Evolutionary conservation across 441 rosid genomes (phyloP).

Genomic region (Melastoma candidum): DNA sequence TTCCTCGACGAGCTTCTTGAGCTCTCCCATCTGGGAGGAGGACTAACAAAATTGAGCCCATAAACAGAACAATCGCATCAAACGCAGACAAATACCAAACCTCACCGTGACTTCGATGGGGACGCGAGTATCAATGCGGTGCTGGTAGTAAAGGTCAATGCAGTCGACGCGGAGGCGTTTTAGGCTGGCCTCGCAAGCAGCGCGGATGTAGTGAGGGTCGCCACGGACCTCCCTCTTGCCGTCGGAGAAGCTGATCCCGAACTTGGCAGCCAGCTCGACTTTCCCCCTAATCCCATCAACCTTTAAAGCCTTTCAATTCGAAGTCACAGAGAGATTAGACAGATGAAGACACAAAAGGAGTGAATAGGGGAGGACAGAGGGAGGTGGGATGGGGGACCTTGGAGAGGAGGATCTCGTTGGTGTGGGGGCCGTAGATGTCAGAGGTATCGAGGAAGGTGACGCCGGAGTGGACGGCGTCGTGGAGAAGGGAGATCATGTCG

Average conservation of each 20-base stretch:
- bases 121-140: constrained; percentile 36
- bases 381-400: constrained; percentile 17
- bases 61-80: too few relatives aligned
- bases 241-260: constrained; percentile 21
- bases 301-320: constrained; percentile 11
- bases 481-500: constrained; percentile 38
- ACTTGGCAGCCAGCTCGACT: constrained; percentile 48
- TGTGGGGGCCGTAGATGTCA: constrained; percentile 42
- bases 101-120: constrained; percentile 43
- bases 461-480: constrained; percentile 40
- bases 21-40: too few relatives aligned
- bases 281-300: constrained; percentile 29
- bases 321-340: too few relatives aligned
- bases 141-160: constrained; percentile 57
- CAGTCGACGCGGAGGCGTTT: constrained; percentile 33
- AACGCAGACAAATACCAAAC: too few relatives aligned
- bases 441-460: constrained; percentile 60
- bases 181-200: constrained; percentile 48
- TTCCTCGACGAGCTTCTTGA: too few relatives aligned
- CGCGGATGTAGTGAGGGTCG: constrained; percentile 39
- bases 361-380: not conserved
- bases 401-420: constrained; percentile 50
- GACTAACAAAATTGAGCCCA: too few relatives aligned
- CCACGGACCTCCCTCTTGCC: constrained; percentile 25
- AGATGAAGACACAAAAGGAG: not conserved